Evolutionary conservation across 139 green algal species (phyloP).

Genomic region (Tetraselmis chui): DNA sequence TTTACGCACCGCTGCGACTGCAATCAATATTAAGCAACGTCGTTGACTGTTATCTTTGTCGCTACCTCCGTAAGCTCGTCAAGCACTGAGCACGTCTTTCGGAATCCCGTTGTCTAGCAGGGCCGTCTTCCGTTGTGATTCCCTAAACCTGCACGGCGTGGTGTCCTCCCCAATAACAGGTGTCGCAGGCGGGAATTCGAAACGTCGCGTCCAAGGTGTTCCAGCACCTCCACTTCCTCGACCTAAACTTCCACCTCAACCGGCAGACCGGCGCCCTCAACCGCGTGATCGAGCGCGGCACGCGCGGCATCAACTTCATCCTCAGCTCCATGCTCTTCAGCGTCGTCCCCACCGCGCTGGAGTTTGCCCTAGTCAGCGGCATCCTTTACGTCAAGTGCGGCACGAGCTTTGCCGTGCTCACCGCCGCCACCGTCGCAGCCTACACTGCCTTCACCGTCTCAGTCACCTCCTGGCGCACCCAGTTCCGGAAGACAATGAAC

Average conservation of each 20-base stretch:
- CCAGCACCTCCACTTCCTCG: constrained; percentile 78
- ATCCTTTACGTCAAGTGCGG: constrained; percentile 90
- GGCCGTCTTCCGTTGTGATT: no score
- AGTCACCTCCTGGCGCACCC: constrained; percentile 80
- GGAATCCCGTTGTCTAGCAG: no score
- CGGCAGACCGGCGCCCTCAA: constrained; percentile 83
- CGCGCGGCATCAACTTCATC: constrained; percentile 93
- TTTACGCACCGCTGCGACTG: no score
- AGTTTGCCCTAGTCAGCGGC: constrained; percentile 73
- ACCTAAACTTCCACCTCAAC: constrained; percentile 82
- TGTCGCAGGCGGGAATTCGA: constrained; percentile 69
- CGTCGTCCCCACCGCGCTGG: constrained; percentile 86
- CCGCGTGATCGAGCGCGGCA: constrained; percentile 84
- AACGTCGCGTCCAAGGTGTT: constrained; percentile 70
- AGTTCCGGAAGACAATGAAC: constrained; percentile 87
- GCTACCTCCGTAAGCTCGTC: no score
- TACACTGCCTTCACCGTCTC: constrained; percentile 89
- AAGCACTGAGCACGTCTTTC: no score
- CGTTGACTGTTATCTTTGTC: no score
- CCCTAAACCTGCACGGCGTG: no score
- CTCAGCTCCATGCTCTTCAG: constrained; percentile 89
- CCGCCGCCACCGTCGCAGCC: constrained; percentile 65
- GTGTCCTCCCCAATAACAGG: no score
- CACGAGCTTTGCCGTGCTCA: constrained; percentile 72
- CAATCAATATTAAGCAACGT: no score